Evolutionary conservation across 2,329 filamentous ascomycete genomes (phyloP), one percentile per base, ranked within the genome.

Genomic region (Onygenales sp.): DNA sequence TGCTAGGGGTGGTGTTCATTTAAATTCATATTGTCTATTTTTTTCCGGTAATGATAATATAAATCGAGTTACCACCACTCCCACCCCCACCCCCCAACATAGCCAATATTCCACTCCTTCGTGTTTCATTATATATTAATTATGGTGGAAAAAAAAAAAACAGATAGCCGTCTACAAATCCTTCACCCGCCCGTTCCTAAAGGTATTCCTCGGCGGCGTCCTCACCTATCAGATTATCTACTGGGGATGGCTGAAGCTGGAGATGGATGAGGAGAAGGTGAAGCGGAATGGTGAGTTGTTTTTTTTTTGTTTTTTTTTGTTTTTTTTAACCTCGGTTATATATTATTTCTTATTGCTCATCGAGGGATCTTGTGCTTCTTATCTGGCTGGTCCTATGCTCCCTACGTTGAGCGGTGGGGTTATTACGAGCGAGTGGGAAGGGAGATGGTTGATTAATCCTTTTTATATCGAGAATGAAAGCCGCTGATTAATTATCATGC

Each of bases 201-300:
- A 77, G 57, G 71, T 75, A 55, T 74, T 77, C 52, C 66, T 76
- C 2, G 70, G 73, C 7, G 72, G 73, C 3, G 69, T 77, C 38
- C 70, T 77, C 59, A 73, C 70, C 13, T 77, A 76, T 59, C 75
- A 77, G 57, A 64, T 75, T 43, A 64, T 74, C 17, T 75, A 77
- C 57, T 75, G 71, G 71, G 61, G 64, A 33, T 77, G 75, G 75
- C 52, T 73, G 60, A 75, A 72, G 55, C 60, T 77, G 10, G 74
- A 77, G 61, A 73, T 69, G 51, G 72, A 75, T 54, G 73, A 75
- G 55, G 63, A 64, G 6, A 74, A 71, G 57, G 61, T 68, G 14
- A 57, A 67, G 31, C 75, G 72, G 61, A 71, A 72, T 53, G 60
- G 70, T 72, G 61, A 21, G 63, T 64, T 31, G n/a, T 41, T n/a